A percentile compares a stretch with the other conserved stretches of the same genome.
Evolutionary conservation across 2,329 filamentous ascomycete genomes (phyloP).

Genomic region (Pseudocercospora ulei): DNA sequence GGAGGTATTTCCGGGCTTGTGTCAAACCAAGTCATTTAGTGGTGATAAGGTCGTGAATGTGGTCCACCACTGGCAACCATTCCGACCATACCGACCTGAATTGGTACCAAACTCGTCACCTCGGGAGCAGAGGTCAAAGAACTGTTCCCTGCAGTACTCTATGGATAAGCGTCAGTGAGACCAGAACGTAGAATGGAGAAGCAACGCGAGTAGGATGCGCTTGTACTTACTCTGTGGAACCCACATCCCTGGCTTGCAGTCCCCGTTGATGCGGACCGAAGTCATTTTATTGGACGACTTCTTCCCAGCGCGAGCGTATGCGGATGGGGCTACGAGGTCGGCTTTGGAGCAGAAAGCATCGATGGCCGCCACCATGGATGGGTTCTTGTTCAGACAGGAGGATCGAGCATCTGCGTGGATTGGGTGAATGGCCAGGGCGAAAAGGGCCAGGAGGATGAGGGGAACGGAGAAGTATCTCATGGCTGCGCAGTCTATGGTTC

Average conservation of each 20-base stretch:
- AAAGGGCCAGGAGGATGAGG: not conserved
- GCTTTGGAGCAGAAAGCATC: conserved; percentile 13
- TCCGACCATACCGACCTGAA: not conserved
- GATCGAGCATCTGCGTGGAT: not conserved
- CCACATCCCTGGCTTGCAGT: conserved; percentile 3
- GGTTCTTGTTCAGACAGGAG: conserved; percentile 10
- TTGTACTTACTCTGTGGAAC: conserved; percentile 2
- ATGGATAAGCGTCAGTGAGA: not conserved
- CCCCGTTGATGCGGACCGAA: not conserved
- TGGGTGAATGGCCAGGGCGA: conserved; percentile 5
- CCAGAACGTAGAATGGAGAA: not conserved
- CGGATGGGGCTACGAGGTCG: conserved; percentile 9
- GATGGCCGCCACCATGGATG: conserved; percentile 7
- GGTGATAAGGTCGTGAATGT: no score
- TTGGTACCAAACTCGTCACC: not conserved
- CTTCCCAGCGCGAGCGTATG: not conserved
- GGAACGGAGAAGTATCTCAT: conserved; percentile 4
- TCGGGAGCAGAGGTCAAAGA: not conserved
- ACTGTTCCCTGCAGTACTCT: conserved; percentile 2
- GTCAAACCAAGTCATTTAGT: no score
- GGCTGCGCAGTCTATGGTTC: no score
- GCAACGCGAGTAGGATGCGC: no score
- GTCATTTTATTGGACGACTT: not conserved
- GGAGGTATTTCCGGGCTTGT: no score
- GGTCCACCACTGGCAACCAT: conserved; percentile 5